These are phyloP conservation scores for Lachnellula occidentalis DNA, from an alignment of 2,329 filamentous ascomycete species.

Conservation along the genomic window DNA sequence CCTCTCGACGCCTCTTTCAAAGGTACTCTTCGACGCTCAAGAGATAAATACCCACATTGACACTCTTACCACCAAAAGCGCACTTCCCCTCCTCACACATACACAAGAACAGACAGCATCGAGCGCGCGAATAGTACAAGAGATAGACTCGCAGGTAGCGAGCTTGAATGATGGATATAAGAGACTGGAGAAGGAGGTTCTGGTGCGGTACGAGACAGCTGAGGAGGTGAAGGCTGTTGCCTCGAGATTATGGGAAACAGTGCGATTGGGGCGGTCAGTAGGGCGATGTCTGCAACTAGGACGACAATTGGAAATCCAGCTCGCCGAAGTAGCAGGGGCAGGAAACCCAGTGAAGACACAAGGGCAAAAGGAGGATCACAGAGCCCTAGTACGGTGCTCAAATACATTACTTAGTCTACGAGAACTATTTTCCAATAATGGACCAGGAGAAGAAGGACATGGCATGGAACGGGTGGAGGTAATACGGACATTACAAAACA, in stretches of 20 bases:
- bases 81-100: slow-evolving; percentile 73
- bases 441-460: slow-evolving; percentile 67
- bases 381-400: slow-evolving; percentile 74
- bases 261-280: slow-evolving; percentile 71
- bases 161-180: slow-evolving; percentile 68
- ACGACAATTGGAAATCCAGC: slow-evolving; percentile 80
- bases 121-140: slow-evolving; percentile 60
- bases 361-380: slow-evolving; percentile 57
- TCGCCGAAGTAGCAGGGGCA: slow-evolving; percentile 55
- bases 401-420: slow-evolving; percentile 72
- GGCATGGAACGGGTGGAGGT: slow-evolving; percentile 70
- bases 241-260: slow-evolving; percentile 72
- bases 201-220: slow-evolving; percentile 78
- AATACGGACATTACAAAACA: slow-evolving; percentile 63
- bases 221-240: slow-evolving; percentile 76
- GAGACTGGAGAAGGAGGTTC: slow-evolving; percentile 79
- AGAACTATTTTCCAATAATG: slow-evolving; percentile 64
- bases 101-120: slow-evolving; percentile 70
- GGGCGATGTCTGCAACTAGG: slow-evolving; percentile 75
- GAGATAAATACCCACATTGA: slow-evolving; percentile 97
- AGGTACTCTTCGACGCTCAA: slow-evolving; percentile 92
- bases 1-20: slow-evolving; percentile 86
- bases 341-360: slow-evolving; percentile 32
- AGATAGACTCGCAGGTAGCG: neutral
- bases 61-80: slow-evolving; percentile 75